Evolutionary conservation across 495 filamentous ascomycete species (phyloP).

Genomic region (Penicillium riverlandense): DNA sequence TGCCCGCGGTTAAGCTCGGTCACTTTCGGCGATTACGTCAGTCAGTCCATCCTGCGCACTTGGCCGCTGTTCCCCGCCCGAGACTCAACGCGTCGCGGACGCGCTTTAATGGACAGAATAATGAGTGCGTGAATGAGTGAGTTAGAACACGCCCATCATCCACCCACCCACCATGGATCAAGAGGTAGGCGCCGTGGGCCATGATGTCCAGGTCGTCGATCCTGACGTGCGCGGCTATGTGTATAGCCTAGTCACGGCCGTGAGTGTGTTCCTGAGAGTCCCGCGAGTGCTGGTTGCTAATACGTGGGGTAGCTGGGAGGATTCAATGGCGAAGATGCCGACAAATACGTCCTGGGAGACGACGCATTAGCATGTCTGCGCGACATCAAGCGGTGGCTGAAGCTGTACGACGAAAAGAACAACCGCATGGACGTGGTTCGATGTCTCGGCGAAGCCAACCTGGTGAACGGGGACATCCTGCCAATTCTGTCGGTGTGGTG

Average conservation of each 20-base stretch:
- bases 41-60: no score
- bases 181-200: constrained; percentile 27
- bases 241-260: constrained; percentile 84
- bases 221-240: constrained; percentile 87
- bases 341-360: constrained; percentile 82
- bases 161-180: constrained; percentile 32
- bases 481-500: constrained; percentile 83
- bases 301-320: constrained; percentile 66
- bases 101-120: constrained; percentile 12
- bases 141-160: background rate
- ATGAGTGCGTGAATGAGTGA: no score
- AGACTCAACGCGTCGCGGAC: constrained; percentile 17
- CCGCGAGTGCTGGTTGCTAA: background rate
- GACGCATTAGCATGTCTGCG: constrained; percentile 87
- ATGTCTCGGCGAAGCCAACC: constrained; percentile 84
- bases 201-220: constrained; percentile 54
- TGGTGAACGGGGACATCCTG: constrained; percentile 84
- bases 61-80: constrained; percentile 26
- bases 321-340: constrained; percentile 70
- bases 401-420: constrained; percentile 86
- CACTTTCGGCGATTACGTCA: no score
- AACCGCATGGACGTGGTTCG: constrained; percentile 93
- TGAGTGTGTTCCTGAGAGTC: constrained; percentile 38
- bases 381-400: constrained; percentile 90
- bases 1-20: no score